Base-by-base conservation (phyloP, 176 grass and related monocot genomes). In the Elaeis guineensis region DNA sequence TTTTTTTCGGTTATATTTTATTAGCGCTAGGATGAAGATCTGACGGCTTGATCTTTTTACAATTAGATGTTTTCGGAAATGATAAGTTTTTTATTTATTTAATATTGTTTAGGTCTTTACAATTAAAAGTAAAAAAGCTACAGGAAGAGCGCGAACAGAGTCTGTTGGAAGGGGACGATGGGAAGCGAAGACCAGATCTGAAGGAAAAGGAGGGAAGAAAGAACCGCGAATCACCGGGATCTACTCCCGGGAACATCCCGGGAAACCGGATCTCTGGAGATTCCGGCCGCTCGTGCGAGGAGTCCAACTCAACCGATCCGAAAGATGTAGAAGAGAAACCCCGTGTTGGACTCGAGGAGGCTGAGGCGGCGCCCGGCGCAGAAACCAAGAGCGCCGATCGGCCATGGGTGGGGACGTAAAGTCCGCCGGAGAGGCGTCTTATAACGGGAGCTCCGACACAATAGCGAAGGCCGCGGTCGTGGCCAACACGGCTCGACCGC, bases 221-320 rank as follows among this genome's bases (percentile, higher is more conserved):
- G 5, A 12, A 44, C 35, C 55, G 21, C 35, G 48, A 24, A 35
- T 71, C 74, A n/a, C 35, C 62, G 15, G 57, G 65, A 21, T 78
- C 64, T 4, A 55, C 21, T 20, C 52, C 26, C 0, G 70, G 65
- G 32, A 64, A 81, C 5, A 52, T 49, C 49, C 32, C 20, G 50
- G 25, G 73, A 82, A 62, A 77, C 61, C 79, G 81, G 60, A 75
- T 73, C 80, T 82, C 73, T 53, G 80, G 70, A 50, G 78, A 68
- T 32, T 95, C 86, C 26, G 69, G 78, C 55, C 66, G 72, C 19
- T 97, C 92, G 9, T 87, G 84, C 78, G 81, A 84, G 77, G 83
- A 88, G 35, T 97, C 92, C 50, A 87, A 82, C 87, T 91, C 87
- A 12, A 78, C 87, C 77, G 83, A 90, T 85, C 75, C 73, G 61